Conservation (phyloP, 2,329 filamentous ascomycete species). For the Raffaelea arxii region DNA sequence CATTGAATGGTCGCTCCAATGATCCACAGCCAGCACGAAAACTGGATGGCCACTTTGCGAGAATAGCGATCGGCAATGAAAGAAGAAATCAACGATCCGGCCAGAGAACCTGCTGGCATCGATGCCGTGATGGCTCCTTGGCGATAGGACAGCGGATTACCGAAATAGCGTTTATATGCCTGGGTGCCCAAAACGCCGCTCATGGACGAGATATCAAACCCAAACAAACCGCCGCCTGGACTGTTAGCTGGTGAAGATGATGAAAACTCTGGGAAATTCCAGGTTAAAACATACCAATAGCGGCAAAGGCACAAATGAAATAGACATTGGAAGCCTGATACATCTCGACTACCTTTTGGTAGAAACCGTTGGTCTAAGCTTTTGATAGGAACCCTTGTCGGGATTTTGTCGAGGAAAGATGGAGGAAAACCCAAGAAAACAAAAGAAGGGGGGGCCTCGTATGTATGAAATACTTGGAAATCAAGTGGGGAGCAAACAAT, state of each 20-base stretch:
- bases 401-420: too few species aligned
- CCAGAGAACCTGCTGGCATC: conserved; percentile 64
- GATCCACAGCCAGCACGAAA: conserved; percentile 41
- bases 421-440: neutral
- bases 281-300: conserved; percentile 36
- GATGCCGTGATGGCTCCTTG: conserved; percentile 65
- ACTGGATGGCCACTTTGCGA: conserved; percentile 37
- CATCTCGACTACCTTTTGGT: too few species aligned
- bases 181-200: conserved; percentile 56
- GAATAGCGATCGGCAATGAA: conserved; percentile 41
- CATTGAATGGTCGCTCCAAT: conserved; percentile 45
- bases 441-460: neutral
- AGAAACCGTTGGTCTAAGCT: too few species aligned
- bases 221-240: conserved; percentile 60
- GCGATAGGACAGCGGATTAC: conserved; percentile 44
- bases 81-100: conserved; percentile 43
- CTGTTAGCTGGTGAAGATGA: neutral
- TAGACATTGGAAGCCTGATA: conserved; percentile 43
- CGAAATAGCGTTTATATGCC: conserved; percentile 64
- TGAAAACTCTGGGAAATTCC: neutral
- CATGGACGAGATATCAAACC: conserved; percentile 73
- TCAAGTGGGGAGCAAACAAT: too few species aligned
- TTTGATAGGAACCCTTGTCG: too few species aligned
- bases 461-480: neutral
- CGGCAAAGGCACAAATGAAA: conserved; percentile 51